Percentiles rank a stretch among this genome's conserved stretches.
phyloP scores from a whole-genome alignment of 2,329 filamentous ascomycete species.

The Nannizziopsis barbatae region DNA sequence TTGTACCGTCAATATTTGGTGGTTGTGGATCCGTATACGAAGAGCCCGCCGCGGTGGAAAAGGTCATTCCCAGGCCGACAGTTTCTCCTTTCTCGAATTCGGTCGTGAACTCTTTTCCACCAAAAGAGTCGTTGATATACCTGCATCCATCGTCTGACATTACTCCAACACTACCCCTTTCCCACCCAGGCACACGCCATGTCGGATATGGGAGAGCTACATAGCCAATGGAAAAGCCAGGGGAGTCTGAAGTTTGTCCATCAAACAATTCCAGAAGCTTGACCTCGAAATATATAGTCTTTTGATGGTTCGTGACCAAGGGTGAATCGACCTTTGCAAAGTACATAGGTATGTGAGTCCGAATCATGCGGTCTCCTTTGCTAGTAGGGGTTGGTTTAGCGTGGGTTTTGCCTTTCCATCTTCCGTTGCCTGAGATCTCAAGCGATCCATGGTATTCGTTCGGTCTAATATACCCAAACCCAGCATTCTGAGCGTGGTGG shows the following conservation, averaged over 20 bases:
- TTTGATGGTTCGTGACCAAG: conserved; percentile 34
- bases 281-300: conserved; percentile 51
- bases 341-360: conserved; percentile 48
- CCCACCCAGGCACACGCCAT: conserved; percentile 53
- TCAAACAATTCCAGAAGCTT: conserved; percentile 37
- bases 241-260: conserved; percentile 31
- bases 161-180: conserved; percentile 49
- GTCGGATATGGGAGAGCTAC: conserved; percentile 51
- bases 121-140: conserved; percentile 52
- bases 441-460: conserved; percentile 34
- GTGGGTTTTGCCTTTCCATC: conserved; percentile 40
- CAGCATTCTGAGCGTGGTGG: conserved; percentile 32
- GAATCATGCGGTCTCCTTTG: conserved; percentile 42
- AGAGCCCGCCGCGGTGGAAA: conserved; percentile 32
- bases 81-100: conserved; percentile 45
- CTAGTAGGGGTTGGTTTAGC: conserved; percentile 31
- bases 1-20: neutral
- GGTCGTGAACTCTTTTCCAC: conserved; percentile 47
- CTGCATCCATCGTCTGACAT: conserved; percentile 53
- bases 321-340: conserved; percentile 43
- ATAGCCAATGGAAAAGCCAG: conserved; percentile 49
- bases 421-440: conserved; percentile 25
- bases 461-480: conserved; percentile 38
- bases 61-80: conserved; percentile 49
- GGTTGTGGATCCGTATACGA: conserved; percentile 16